A percentile compares a stretch with the other conserved stretches of the same genome.
These are phyloP conservation scores for Pleurotus cornucopiae DNA, from an alignment of 768 basidiomycete genomes.

Conservation along the genomic window DNA sequence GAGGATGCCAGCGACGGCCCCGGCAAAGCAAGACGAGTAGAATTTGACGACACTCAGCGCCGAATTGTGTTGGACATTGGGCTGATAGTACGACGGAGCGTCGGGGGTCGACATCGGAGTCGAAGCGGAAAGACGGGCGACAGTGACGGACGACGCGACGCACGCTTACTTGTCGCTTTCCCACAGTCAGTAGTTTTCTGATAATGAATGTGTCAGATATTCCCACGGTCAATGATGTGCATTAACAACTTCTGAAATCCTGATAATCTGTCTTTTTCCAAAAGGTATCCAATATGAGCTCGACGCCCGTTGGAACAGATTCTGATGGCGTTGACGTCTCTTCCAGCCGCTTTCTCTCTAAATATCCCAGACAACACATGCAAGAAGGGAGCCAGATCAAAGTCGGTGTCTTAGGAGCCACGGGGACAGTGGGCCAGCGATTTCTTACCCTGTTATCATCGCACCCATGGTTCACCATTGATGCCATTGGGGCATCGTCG, in stretches of 20 bases:
- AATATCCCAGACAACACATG: conserved; percentile 32
- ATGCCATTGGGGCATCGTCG: conserved; percentile 84
- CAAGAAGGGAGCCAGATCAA: conserved; percentile 23
- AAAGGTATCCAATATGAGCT: conserved; percentile 4
- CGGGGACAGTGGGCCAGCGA: conserved; percentile 93
- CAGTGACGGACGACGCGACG: neutral
- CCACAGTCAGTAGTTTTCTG: conserved; percentile 9
- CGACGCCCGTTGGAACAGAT: conserved; percentile 5
- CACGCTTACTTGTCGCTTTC: neutral
- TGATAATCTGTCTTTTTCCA: neutral
- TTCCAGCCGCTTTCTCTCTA: conserved; percentile 23
- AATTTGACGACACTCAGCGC: conserved; percentile 69
- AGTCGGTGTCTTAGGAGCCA: conserved; percentile 84
- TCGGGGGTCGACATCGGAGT: conserved; percentile 44
- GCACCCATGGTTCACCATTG: conserved; percentile 89
- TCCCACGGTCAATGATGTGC: conserved; percentile 8
- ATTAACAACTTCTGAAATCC: conserved; percentile 8
- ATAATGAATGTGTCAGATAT: neutral
- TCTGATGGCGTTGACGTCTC: conserved; percentile 23
- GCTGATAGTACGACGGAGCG: conserved; percentile 54
- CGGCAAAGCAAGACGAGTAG: conserved; percentile 78
- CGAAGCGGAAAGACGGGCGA: neutral
- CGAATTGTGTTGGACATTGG: conserved; percentile 64
- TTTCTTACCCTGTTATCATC: conserved; percentile 84
- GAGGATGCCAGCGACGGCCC: conserved; percentile 84